Conservation (phyloP, 1,284 basidiomycete genomes). For the Takashimella tepidaria region DNA sequence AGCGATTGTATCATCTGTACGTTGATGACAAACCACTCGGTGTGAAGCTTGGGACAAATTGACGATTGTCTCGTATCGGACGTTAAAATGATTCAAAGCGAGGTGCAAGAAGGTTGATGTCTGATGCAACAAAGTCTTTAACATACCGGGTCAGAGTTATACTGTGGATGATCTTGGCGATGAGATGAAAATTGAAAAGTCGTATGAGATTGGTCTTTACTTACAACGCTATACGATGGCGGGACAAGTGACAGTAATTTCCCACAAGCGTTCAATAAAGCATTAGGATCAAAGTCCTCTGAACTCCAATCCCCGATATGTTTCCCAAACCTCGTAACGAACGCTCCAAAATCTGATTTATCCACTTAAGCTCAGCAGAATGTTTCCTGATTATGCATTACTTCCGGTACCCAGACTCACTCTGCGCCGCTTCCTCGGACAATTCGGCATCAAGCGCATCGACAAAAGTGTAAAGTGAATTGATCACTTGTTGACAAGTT, state of each 20-base stretch:
- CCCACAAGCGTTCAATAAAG: slow-evolving; percentile 17
- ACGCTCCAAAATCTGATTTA: slow-evolving; percentile 25
- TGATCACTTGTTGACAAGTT: slow-evolving; percentile 22
- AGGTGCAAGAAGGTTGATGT: slow-evolving; percentile 31
- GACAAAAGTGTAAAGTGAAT: slow-evolving; percentile 18
- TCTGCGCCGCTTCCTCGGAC: slow-evolving; percentile 20
- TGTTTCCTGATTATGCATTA: too few relatives aligned
- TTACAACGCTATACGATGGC: slow-evolving; percentile 3
- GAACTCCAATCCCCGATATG: slow-evolving; percentile 32
- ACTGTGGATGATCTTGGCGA: too few relatives aligned
- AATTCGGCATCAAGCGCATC: slow-evolving; percentile 15
- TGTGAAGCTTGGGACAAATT: slow-evolving; percentile 9
- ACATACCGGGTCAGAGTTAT: neutral
- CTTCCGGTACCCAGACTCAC: slow-evolving; percentile 12
- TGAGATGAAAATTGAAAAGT: too few relatives aligned
- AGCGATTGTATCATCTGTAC: slow-evolving; percentile 24
- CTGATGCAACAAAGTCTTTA: slow-evolving; percentile 27
- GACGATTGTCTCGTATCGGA: slow-evolving; percentile 10
- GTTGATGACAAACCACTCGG: slow-evolving; percentile 5
- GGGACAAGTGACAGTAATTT: slow-evolving; percentile 16
- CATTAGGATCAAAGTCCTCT: slow-evolving; percentile 32
- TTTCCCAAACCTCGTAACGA: slow-evolving; percentile 32
- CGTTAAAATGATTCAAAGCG: slow-evolving; percentile 21
- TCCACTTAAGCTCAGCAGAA: too few relatives aligned
- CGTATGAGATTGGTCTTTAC: too few relatives aligned